Percentiles rank a stretch among this genome's conserved stretches.
These are phyloP conservation scores for Penicillium desertorum DNA, from an alignment of 495 filamentous ascomycete genomes.

Conservation along the genomic window DNA sequence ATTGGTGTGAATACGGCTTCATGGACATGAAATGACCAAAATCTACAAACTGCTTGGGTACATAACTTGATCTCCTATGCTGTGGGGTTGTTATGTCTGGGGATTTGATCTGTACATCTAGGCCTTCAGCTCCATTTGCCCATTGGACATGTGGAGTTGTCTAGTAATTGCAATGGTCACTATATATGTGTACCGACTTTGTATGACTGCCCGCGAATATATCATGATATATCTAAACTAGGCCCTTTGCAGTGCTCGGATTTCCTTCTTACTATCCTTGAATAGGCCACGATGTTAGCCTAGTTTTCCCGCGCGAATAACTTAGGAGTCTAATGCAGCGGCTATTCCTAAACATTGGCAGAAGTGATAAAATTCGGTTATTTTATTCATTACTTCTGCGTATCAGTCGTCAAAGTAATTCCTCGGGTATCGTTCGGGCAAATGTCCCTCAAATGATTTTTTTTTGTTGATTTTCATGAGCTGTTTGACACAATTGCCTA, in stretches of 20 bases:
- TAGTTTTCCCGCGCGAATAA: neutral
- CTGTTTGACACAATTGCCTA: slow-evolving; percentile 7
- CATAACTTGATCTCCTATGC: neutral
- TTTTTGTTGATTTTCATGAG: slow-evolving; percentile 6
- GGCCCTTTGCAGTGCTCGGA: neutral
- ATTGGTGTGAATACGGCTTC: neutral
- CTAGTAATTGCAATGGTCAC: neutral
- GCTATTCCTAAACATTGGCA: neutral
- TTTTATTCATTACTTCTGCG: slow-evolving; percentile 18
- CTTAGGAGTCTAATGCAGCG: neutral
- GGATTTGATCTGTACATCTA: neutral
- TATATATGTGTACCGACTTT: neutral
- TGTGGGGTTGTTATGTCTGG: neutral
- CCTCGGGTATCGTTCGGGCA: slow-evolving; percentile 29
- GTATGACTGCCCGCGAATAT: neutral
- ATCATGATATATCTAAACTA: neutral
- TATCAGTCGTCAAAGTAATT: slow-evolving; percentile 25
- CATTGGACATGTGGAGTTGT: neutral
- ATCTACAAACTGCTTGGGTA: neutral
- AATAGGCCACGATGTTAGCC: neutral
- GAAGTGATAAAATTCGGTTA: neutral
- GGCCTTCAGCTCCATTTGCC: neutral
- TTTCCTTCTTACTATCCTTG: neutral
- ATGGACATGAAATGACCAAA: neutral
- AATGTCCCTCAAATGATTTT: slow-evolving; percentile 6